Conservation (phyloP, 2,329 filamentous ascomycete species). For the Trichophyton verrucosum region DNA sequence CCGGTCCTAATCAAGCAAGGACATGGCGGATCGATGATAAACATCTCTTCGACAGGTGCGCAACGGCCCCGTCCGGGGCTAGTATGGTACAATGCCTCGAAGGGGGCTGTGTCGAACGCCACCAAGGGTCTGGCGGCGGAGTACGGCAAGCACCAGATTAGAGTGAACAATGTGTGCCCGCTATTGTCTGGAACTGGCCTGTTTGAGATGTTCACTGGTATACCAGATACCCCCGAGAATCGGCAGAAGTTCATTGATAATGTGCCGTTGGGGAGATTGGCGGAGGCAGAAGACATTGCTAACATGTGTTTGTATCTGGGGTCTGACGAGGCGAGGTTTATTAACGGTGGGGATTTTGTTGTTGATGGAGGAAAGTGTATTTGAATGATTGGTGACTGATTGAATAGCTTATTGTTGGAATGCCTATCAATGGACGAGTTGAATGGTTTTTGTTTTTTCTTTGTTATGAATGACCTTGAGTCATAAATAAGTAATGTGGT, state of each 20-base stretch:
- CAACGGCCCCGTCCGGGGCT: slow-evolving; percentile 31
- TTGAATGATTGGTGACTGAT: slow-evolving; percentile 11
- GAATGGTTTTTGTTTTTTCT: not conserved
- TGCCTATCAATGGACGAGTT: not conserved
- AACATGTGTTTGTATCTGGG: slow-evolving; percentile 59
- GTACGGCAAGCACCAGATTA: slow-evolving; percentile 58
- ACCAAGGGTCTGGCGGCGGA: slow-evolving; percentile 59
- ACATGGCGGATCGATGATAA: slow-evolving; percentile 32
- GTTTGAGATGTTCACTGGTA: slow-evolving; percentile 35
- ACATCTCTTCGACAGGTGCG: slow-evolving; percentile 34
- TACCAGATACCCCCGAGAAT: slow-evolving; percentile 35
- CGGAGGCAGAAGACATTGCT: slow-evolving; percentile 49
- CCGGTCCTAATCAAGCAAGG: slow-evolving; percentile 29
- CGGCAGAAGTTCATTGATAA: slow-evolving; percentile 32
- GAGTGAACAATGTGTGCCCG: slow-evolving; percentile 60
- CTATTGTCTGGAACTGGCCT: slow-evolving; percentile 55
- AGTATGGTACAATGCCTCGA: slow-evolving; percentile 37
- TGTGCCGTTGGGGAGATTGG: slow-evolving; percentile 33
- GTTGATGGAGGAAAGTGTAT: slow-evolving; percentile 45
- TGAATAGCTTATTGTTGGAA: not conserved
- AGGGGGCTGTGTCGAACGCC: slow-evolving; percentile 38
- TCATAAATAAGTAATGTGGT: not conserved
- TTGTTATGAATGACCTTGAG: not conserved
- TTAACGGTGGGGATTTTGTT: slow-evolving; percentile 60
- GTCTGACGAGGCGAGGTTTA: slow-evolving; percentile 58